phyloP scores from a whole-genome alignment of 768 basidiomycete genomes.

The Tricholoma sp. region DNA sequence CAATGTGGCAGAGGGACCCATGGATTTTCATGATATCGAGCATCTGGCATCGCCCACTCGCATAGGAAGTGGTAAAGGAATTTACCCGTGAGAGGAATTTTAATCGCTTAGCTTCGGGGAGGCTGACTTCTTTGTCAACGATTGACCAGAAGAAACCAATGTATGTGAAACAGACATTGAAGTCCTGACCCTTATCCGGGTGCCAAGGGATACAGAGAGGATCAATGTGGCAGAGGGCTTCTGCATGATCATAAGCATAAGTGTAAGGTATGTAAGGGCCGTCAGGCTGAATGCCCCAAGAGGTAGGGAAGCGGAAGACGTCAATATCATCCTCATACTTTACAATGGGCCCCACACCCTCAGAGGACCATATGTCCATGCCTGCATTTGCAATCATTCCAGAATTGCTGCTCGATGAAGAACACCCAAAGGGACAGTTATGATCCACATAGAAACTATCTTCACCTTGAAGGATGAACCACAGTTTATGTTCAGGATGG shows the following conservation, averaged over 20 bases:
- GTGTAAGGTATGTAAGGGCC: slow-evolving; percentile 3
- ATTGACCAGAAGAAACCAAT: slow-evolving; percentile 33
- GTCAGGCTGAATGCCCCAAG: background rate
- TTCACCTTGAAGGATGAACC: slow-evolving; percentile 24
- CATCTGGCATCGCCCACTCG: slow-evolving; percentile 9
- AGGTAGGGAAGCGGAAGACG: slow-evolving; percentile 15
- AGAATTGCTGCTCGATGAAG: slow-evolving; percentile 25
- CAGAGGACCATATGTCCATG: slow-evolving; percentile 22
- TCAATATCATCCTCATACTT: slow-evolving; percentile 24
- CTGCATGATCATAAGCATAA: slow-evolving; percentile 18
- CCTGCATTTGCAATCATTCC: slow-evolving; percentile 24
- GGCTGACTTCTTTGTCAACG: slow-evolving; percentile 15
- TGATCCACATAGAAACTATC: slow-evolving; percentile 28
- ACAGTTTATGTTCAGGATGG: slow-evolving; percentile 26
- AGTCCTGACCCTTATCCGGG: slow-evolving; percentile 21
- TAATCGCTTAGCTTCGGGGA: slow-evolving; percentile 24
- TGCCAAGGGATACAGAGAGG: slow-evolving; percentile 25
- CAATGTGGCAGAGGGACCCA: slow-evolving; percentile 26
- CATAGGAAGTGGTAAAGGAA: slow-evolving; percentile 11
- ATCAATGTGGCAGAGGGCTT: slow-evolving; percentile 9
- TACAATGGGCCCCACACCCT: slow-evolving; percentile 11
- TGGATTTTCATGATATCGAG: slow-evolving; percentile 21
- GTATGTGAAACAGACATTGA: slow-evolving; percentile 17
- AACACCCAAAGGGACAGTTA: slow-evolving; percentile 23
- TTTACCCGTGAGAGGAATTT: slow-evolving; percentile 21